Evolutionary conservation across 805 yeast species (phyloP), one percentile per base, ranked within the genome.

Genomic region (Saturnispora saitoi): DNA sequence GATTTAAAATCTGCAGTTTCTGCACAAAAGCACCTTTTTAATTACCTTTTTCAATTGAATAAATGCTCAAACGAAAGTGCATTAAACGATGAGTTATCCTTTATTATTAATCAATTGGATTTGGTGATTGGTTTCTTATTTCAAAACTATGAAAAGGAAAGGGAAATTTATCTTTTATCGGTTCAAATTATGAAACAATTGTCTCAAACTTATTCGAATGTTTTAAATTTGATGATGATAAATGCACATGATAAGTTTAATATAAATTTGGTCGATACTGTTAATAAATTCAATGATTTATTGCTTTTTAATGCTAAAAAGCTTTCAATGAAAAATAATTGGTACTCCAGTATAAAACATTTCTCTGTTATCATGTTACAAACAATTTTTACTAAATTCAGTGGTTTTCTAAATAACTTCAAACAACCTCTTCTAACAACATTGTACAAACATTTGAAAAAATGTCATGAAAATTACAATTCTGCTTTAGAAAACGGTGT

Each of bases 391-490:
- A 54, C 59, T 14, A 59, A 57, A 38, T 67, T 67, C 45, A 57
- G 58, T 40, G 71, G 71, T 1, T 67, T 67, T 32, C 53, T 67
- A 20, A 66, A 64, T 43, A 59, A 64, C 10, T 57, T 47, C 47
- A 67, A 67, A 46, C 46, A 42, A 24, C 53, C 55, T 7, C 32
- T 67, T 22, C 48, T 65, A 24, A 62, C 62, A 7, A 36, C 58
- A 4, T 30, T 59, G 7, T 67, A 67, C 50, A 66, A 63, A 48
- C 62, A 65, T 48, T 32, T 67, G 38, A 58, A 46, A 29, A 67
- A 67, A 46, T 60, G 64, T 28, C 57, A 62, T 43, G 70, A 65
- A 43, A 61, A 65, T 38, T 65, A 63, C 48, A 64, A 64, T 38
- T 50, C 61, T 1, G 57, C 65, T 11, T 59, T 66, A 22, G 67